A percentile compares a stretch with the other conserved stretches of the same genome.
These are phyloP conservation scores for Dalbergia cultrata DNA, from an alignment of 306 rosid species.

Conservation along the genomic window DNA sequence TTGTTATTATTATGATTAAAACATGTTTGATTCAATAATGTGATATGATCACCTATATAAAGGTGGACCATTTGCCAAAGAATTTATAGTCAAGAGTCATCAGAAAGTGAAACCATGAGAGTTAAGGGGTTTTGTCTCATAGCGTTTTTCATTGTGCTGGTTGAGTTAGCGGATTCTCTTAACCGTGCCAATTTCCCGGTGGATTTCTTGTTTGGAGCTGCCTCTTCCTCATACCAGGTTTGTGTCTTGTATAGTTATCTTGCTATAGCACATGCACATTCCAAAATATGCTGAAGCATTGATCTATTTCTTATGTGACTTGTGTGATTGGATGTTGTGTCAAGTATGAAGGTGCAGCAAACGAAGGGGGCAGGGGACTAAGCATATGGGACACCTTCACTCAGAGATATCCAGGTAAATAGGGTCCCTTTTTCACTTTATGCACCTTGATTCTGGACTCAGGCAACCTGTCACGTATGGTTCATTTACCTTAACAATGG, in stretches of 20 bases:
- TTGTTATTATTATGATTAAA: neutral
- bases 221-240: slow-evolving; percentile 63
- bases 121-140: slow-evolving; percentile 4
- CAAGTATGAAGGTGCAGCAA: slow-evolving; percentile 67
- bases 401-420: slow-evolving; percentile 49
- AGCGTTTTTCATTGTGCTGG: slow-evolving; percentile 17
- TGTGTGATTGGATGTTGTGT: neutral
- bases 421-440: neutral
- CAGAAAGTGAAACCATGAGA: slow-evolving; percentile 40
- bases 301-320: neutral
- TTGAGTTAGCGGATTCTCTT: slow-evolving; percentile 42
- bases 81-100: slow-evolving; percentile 12
- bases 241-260: slow-evolving; percentile 8
- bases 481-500: neutral
- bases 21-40: slow-evolving; percentile 2
- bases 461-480: neutral
- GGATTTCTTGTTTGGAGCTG: slow-evolving; percentile 56
- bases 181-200: slow-evolving; percentile 51
- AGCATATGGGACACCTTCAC: slow-evolving; percentile 72
- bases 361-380: slow-evolving; percentile 56
- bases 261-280: neutral
- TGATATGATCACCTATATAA: slow-evolving; percentile 1
- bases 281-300: neutral
- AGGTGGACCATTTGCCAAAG: slow-evolving; percentile 18
- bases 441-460: neutral